Percentiles rank a stretch among this genome's conserved stretches.
Evolutionary conservation across 768 basidiomycete species (phyloP).

Genomic region (Boletus vermiculosoides): DNA sequence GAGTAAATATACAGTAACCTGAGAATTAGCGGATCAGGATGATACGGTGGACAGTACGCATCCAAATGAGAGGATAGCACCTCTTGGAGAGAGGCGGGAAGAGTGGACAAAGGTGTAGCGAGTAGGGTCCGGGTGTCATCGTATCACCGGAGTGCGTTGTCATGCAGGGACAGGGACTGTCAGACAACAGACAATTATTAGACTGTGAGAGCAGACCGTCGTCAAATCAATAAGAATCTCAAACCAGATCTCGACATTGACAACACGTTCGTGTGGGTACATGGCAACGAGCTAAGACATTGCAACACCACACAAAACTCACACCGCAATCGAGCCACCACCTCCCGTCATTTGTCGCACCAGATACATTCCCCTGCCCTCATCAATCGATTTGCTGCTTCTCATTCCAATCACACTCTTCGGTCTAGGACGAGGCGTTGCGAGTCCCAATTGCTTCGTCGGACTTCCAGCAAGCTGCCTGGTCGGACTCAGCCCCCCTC

Average conservation of each 20-base stretch:
- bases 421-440: constrained; percentile 54
- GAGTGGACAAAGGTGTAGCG: not conserved
- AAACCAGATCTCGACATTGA: constrained; percentile 13
- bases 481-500: constrained; percentile 64
- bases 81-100: not conserved
- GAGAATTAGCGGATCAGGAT: not conserved
- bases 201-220: not conserved
- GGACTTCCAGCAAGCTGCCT: constrained; percentile 65
- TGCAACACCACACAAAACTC: constrained; percentile 7
- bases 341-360: constrained; percentile 78
- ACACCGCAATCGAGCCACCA: constrained; percentile 24
- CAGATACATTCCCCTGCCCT: constrained; percentile 68
- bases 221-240: constrained; percentile 3
- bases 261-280: constrained; percentile 14
- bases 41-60: not conserved
- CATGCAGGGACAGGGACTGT: constrained; percentile 3
- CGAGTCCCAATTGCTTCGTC: constrained; percentile 60
- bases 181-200: not conserved
- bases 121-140: not conserved
- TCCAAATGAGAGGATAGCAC: not conserved
- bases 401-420: constrained; percentile 78
- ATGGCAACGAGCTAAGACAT: constrained; percentile 7
- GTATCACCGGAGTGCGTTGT: constrained; percentile 4
- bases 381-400: constrained; percentile 59
- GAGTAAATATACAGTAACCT: constrained; percentile 1